Percentiles rank a stretch among this genome's conserved stretches.
phyloP scores from a whole-genome alignment of 192 early-diverging fungal genomes.

The Backusella australiensis region DNA sequence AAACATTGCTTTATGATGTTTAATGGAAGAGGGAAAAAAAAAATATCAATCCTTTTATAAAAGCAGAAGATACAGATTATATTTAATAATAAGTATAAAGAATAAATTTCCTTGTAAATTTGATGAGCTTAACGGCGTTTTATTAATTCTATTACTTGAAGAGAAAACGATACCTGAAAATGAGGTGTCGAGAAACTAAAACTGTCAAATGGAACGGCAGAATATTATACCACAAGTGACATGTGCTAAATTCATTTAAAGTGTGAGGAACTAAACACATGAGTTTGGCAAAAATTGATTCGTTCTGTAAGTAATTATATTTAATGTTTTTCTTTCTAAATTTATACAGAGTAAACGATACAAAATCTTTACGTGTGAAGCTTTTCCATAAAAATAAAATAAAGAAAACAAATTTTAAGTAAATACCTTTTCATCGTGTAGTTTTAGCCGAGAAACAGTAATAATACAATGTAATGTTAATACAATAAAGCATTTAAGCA shows the following conservation, averaged over 20 bases:
- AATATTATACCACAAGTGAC: neutral
- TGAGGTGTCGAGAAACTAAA: neutral
- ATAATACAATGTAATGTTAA: neutral
- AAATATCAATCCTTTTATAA: neutral
- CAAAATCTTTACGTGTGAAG: too few relatives aligned
- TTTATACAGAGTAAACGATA: neutral
- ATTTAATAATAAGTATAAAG: neutral
- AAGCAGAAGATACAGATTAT: neutral
- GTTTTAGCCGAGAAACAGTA: neutral
- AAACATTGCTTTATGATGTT: neutral
- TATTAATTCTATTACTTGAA: neutral
- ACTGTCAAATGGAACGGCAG: neutral
- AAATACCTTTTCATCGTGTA: neutral
- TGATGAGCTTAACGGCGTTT: neutral
- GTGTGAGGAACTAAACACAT: neutral
- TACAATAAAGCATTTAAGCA: neutral
- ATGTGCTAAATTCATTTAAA: neutral
- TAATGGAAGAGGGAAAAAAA: neutral
- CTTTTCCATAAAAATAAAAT: neutral
- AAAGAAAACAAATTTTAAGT: neutral
- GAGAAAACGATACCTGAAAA: neutral
- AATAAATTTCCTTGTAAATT: neutral
- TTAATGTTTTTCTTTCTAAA: neutral
- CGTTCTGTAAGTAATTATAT: neutral
- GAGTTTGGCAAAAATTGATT: neutral